A percentile compares a stretch with the other conserved stretches of the same genome.
Evolutionary conservation across 345 rosid species (phyloP).

Genomic region (Garcia nutans): DNA sequence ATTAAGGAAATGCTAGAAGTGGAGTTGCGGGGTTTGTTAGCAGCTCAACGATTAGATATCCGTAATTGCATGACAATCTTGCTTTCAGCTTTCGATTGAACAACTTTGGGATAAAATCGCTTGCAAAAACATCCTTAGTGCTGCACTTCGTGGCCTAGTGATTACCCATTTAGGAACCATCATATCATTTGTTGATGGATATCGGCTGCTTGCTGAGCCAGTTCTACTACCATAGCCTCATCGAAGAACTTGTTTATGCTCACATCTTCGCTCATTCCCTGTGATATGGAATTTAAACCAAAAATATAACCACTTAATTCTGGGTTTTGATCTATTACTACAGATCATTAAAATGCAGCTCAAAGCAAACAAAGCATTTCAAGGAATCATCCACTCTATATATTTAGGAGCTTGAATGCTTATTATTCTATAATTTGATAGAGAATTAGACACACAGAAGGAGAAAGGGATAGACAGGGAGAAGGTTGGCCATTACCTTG

Average conservation of each 20-base stretch:
- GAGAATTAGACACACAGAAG: not conserved
- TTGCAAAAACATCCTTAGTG: not conserved
- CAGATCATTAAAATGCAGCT: not conserved
- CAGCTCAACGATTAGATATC: not conserved
- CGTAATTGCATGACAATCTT: not conserved
- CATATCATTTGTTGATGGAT: conserved; percentile 73
- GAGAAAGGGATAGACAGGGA: not conserved
- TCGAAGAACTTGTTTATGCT: conserved; percentile 87
- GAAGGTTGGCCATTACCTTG: conserved; percentile 44
- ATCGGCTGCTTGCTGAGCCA: conserved; percentile 81
- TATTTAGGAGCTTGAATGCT: not conserved
- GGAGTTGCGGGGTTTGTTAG: not conserved
- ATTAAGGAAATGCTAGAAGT: not conserved
- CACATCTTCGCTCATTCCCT: conserved; percentile 96
- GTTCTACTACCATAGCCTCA: conserved; percentile 84
- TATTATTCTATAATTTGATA: not conserved
- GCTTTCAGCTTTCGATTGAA: not conserved
- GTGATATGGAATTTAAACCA: conserved; percentile 7
- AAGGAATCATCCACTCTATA: not conserved
- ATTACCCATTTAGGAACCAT: conserved; percentile 1
- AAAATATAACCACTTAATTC: not conserved
- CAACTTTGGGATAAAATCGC: not conserved
- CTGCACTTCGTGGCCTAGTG: not conserved
- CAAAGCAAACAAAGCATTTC: not conserved
- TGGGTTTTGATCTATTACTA: not conserved